Conservation (phyloP, 345 rosid species). For the Heritiera littoralis region DNA sequence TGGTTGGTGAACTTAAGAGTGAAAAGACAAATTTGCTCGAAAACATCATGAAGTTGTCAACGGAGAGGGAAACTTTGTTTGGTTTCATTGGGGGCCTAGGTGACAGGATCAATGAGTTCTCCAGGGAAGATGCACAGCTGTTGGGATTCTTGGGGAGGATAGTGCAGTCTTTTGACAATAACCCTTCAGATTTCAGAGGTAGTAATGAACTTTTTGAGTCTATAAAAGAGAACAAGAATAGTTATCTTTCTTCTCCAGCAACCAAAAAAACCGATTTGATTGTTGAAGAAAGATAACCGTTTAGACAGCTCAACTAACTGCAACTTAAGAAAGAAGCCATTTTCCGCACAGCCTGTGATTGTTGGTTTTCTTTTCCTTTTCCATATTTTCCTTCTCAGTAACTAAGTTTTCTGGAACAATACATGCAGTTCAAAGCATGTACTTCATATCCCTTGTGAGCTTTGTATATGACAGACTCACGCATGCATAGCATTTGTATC, state of each 20-base stretch:
- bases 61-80: slow-evolving; percentile 46
- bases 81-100: slow-evolving; percentile 39
- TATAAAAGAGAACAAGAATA: slow-evolving; percentile 39
- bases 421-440: neutral
- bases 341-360: neutral
- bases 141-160: slow-evolving; percentile 43
- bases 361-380: neutral
- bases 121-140: slow-evolving; percentile 56
- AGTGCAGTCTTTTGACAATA: slow-evolving; percentile 38
- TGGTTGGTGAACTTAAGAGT: slow-evolving; percentile 42
- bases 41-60: slow-evolving; percentile 45
- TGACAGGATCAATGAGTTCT: slow-evolving; percentile 51
- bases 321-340: neutral
- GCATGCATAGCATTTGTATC: neutral
- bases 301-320: slow-evolving; percentile 15
- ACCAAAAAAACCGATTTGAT: slow-evolving; percentile 29
- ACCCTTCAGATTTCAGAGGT: slow-evolving; percentile 6
- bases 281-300: slow-evolving; percentile 50
- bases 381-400: neutral
- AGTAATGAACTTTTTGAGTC: slow-evolving; percentile 31
- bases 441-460: neutral
- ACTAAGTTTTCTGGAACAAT: neutral
- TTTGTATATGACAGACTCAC: neutral
- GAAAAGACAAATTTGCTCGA: slow-evolving; percentile 49
- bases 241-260: slow-evolving; percentile 30